Evolutionary conservation across 2,329 filamentous ascomycete species (phyloP).

Genomic region (Thyridium curvatum): DNA sequence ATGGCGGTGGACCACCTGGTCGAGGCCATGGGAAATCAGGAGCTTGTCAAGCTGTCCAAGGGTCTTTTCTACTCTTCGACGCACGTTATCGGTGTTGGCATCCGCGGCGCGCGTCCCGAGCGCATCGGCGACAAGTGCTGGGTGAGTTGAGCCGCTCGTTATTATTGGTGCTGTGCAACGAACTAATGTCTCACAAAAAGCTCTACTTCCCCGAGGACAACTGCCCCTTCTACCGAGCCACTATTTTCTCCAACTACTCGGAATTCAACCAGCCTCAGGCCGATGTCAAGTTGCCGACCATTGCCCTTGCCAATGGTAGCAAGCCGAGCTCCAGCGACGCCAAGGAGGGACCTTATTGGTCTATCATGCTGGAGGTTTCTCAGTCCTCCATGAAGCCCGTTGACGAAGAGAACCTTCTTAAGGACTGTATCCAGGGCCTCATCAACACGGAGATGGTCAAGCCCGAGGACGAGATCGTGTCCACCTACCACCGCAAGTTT

Average conservation of each 20-base stretch:
- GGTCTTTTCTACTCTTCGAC: constrained; percentile 94
- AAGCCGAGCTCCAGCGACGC: constrained; percentile 67
- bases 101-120: constrained; percentile 86
- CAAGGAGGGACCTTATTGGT: constrained; percentile 95
- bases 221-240: constrained; percentile 98
- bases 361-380: constrained; percentile 98
- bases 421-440: constrained; percentile 90
- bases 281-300: constrained; percentile 77
- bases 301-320: constrained; percentile 79
- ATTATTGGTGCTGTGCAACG: not conserved
- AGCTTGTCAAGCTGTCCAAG: constrained; percentile 78
- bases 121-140: constrained; percentile 99
- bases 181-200: constrained; percentile 30
- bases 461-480: constrained; percentile 88
- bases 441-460: constrained; percentile 97
- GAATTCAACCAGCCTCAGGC: constrained; percentile 91
- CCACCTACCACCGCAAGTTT: constrained; percentile 95
- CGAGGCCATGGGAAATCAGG: constrained; percentile 80
- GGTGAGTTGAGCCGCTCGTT: constrained; percentile 45
- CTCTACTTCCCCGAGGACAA: constrained; percentile 99
- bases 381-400: constrained; percentile 95
- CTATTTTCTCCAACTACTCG: constrained; percentile 99
- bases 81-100: constrained; percentile 92
- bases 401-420: constrained; percentile 74
- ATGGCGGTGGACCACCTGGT: constrained; percentile 91